Percentiles rank a stretch among this genome's conserved stretches.
Evolutionary conservation across 2,329 filamentous ascomycete genomes (phyloP).

Genomic region (Penicillium hordei): DNA sequence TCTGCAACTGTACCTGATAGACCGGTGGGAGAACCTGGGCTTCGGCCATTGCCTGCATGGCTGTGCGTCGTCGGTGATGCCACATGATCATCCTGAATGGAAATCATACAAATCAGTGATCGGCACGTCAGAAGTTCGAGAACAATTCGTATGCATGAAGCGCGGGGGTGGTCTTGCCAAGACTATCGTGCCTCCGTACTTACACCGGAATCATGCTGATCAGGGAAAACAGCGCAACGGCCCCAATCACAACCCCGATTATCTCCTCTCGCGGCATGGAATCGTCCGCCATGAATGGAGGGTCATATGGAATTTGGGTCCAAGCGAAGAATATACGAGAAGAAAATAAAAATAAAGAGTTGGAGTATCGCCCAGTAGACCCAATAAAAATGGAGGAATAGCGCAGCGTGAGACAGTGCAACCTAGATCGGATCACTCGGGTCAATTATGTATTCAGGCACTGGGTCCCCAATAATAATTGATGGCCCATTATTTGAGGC

Average conservation of each 20-base stretch:
- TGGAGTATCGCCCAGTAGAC: conserved; percentile 11
- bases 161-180: conserved; percentile 13
- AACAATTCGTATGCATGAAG: conserved; percentile 17
- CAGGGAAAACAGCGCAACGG: conserved; percentile 28
- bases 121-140: conserved; percentile 11
- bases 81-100: conserved; percentile 26
- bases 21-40: background rate
- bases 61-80: conserved; percentile 21
- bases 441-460: conserved; percentile 5
- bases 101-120: conserved; percentile 3
- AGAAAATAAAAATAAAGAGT: conserved; percentile 8
- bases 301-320: conserved; percentile 12
- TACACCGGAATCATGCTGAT: conserved; percentile 35
- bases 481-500: background rate
- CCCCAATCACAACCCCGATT: conserved; percentile 33
- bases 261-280: conserved; percentile 25
- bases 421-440: conserved; percentile 12
- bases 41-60: conserved; percentile 10
- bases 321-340: conserved; percentile 12
- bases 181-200: conserved; percentile 16
- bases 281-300: conserved; percentile 25
- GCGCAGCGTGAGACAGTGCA: conserved; percentile 2
- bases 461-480: background rate
- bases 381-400: background rate
- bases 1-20: conserved; percentile 15